Percentiles rank a stretch among this genome's conserved stretches.
phyloP scores from a whole-genome alignment of 2,329 filamentous ascomycete species.

The Rhynchosporium agropyri region DNA sequence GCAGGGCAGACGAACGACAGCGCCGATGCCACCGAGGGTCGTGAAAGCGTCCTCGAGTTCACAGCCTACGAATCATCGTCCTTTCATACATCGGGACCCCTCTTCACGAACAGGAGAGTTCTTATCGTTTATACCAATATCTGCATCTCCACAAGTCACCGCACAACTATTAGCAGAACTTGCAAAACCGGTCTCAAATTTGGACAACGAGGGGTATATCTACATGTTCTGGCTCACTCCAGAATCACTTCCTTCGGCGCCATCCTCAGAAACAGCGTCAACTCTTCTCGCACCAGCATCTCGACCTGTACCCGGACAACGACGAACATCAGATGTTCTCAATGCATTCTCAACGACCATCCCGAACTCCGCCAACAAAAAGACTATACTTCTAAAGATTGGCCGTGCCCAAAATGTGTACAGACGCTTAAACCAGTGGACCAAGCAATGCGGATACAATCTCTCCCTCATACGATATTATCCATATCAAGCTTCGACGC shows the following conservation, averaged over 20 bases:
- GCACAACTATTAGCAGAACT: constrained; percentile 77
- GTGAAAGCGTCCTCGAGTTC: constrained; percentile 23
- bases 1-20: constrained; percentile 24
- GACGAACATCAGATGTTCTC: constrained; percentile 59
- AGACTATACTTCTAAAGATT: constrained; percentile 70
- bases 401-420: constrained; percentile 80
- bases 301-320: constrained; percentile 40
- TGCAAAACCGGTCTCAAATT: constrained; percentile 69
- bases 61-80: constrained; percentile 32
- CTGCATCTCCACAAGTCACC: constrained; percentile 67
- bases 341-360: constrained; percentile 50
- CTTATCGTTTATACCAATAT: constrained; percentile 69
- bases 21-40: constrained; percentile 21
- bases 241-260: constrained; percentile 54
- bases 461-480: constrained; percentile 90
- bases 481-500: constrained; percentile 62
- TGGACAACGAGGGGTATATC: constrained; percentile 87
- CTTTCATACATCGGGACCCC: constrained; percentile 36
- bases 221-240: constrained; percentile 99
- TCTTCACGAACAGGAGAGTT: constrained; percentile 48
- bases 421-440: constrained; percentile 89
- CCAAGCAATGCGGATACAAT: constrained; percentile 86
- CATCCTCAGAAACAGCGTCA: constrained; percentile 60
- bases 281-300: constrained; percentile 59
- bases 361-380: constrained; percentile 43